phyloP scores from a whole-genome alignment of 2,329 filamentous ascomycete species.

The Beauveria sp. region DNA sequence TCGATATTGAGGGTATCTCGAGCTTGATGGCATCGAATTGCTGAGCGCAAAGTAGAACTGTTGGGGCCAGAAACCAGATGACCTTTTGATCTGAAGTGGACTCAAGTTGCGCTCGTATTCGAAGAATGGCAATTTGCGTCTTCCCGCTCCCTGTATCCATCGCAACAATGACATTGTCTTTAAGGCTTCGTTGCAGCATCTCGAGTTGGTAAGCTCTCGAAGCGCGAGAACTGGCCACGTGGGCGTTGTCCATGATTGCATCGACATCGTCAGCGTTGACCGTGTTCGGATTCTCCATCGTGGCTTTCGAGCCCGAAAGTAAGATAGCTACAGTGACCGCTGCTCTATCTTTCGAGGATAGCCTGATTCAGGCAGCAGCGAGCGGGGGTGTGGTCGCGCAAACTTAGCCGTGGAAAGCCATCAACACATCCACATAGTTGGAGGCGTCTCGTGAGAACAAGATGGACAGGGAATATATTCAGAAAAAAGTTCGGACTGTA shows the following conservation, averaged over 20 bases:
- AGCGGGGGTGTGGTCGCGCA: not conserved
- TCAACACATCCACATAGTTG: not conserved
- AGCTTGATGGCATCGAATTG: conserved; percentile 52
- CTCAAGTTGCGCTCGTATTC: conserved; percentile 59
- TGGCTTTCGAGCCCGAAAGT: not conserved
- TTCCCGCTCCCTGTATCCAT: conserved; percentile 80
- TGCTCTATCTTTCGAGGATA: not conserved
- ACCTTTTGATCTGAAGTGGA: conserved; percentile 46
- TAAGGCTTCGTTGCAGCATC: conserved; percentile 65
- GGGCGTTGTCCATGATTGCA: not conserved
- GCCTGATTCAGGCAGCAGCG: not conserved
- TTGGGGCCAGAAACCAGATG: conserved; percentile 69
- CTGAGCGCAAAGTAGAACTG: conserved; percentile 58
- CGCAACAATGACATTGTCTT: conserved; percentile 63
- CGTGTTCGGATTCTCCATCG: not conserved
- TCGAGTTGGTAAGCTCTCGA: conserved; percentile 63
- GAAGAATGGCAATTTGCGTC: conserved; percentile 63
- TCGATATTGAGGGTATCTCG: conserved; percentile 52
- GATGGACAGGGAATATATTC: not conserved
- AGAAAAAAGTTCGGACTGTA: not conserved
- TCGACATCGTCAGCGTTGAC: not conserved
- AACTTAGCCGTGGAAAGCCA: not conserved
- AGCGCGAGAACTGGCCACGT: conserved; percentile 25
- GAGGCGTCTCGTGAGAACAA: not conserved
- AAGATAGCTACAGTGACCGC: not conserved